A percentile compares a stretch with the other conserved stretches of the same genome.
Evolutionary conservation across 108 stramenopile genomes (phyloP).

Genomic region (Craspedostauros australis): DNA sequence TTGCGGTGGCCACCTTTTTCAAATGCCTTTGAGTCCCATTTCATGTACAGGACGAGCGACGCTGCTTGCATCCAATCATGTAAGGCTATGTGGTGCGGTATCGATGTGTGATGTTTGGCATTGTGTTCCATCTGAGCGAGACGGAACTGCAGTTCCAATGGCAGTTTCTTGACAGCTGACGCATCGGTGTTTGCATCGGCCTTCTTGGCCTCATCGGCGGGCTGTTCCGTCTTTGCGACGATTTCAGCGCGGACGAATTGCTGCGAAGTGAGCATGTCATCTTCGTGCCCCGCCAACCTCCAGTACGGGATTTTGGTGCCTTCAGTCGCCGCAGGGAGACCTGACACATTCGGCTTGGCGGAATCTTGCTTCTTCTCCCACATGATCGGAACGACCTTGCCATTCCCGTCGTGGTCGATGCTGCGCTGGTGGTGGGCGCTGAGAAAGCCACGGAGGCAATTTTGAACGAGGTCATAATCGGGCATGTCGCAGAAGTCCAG

Average conservation of each 20-base stretch:
- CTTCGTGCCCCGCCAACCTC: no score
- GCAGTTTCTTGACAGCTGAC: conserved; percentile 18
- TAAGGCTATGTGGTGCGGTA: conserved; percentile 55
- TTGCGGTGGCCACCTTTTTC: conserved; percentile 74
- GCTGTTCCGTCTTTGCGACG: background rate
- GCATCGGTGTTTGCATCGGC: background rate
- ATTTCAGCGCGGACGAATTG: conserved; percentile 47
- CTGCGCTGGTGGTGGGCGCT: conserved; percentile 6
- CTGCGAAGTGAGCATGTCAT: no score
- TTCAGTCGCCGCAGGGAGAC: no score
- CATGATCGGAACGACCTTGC: background rate
- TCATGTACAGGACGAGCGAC: conserved; percentile 44
- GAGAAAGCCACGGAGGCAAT: conserved; percentile 60
- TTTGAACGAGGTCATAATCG: conserved; percentile 64
- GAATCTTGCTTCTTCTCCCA: no score
- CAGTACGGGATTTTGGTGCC: no score
- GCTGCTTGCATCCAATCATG: conserved; percentile 69
- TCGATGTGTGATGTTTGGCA: conserved; percentile 36
- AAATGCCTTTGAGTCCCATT: conserved; percentile 62
- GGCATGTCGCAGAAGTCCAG: conserved; percentile 63
- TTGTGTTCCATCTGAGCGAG: conserved; percentile 78
- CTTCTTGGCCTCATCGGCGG: background rate
- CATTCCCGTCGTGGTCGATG: background rate
- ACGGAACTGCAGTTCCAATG: conserved; percentile 62
- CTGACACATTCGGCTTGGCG: no score